phyloP scores from a whole-genome alignment of 164 flowering plant species.

The Magnolia changhungtana region DNA sequence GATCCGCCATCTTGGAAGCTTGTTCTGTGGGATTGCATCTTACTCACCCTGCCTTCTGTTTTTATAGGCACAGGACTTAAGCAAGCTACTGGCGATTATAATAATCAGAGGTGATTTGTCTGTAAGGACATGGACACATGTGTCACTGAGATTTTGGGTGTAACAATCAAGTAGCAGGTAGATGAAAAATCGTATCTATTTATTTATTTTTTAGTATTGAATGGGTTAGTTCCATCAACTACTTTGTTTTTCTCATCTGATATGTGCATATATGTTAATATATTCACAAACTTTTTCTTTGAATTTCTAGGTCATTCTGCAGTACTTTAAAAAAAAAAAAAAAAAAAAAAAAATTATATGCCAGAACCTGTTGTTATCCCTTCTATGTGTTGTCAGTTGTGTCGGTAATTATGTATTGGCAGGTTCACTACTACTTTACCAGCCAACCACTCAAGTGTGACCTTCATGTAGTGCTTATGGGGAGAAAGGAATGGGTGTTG shows the following conservation, averaged over 20 bases:
- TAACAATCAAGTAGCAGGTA: not conserved
- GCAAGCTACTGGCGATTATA: not conserved
- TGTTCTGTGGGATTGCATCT: not conserved
- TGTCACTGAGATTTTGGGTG: too few species aligned
- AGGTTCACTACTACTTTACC: too few species aligned
- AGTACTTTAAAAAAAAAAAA: not conserved
- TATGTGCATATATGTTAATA: not conserved
- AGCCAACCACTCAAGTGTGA: too few species aligned
- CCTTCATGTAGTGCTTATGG: too few species aligned
- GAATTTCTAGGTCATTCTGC: not conserved
- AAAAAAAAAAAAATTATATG: not conserved
- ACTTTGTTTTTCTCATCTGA: not conserved
- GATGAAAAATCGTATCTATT: not conserved
- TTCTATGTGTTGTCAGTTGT: too few species aligned
- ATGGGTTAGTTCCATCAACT: not conserved
- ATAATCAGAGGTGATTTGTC: not conserved
- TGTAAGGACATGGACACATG: not conserved
- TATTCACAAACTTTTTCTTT: not conserved
- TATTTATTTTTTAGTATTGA: too few species aligned
- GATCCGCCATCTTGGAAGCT: conserved; percentile 11
- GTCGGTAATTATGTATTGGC: too few species aligned
- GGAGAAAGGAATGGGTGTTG: too few species aligned
- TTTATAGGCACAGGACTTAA: conserved; percentile 1
- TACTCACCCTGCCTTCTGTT: not conserved
- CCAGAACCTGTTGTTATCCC: not conserved